These are phyloP conservation scores for Fusarium sp. DNA, from an alignment of 2,329 filamentous ascomycete genomes.

Conservation along the genomic window DNA sequence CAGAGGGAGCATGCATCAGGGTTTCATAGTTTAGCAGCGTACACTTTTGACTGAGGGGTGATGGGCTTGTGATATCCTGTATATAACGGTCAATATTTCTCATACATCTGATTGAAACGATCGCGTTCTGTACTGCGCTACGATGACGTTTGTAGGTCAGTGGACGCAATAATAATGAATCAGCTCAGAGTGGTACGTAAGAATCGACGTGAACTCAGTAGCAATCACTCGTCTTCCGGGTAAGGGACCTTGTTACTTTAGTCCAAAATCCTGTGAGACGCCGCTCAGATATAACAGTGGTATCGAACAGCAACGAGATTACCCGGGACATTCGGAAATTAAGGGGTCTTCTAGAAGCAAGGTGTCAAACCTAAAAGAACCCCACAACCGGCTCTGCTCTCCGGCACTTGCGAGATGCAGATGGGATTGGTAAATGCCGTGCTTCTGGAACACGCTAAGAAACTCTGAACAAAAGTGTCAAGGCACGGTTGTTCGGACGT, in stretches of 20 bases:
- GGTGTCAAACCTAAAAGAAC: neutral
- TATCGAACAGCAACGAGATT: neutral
- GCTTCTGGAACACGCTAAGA: neutral
- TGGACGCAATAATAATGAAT: neutral
- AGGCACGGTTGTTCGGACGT: neutral
- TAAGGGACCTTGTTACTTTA: neutral
- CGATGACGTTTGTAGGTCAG: neutral
- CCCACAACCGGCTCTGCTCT: neutral
- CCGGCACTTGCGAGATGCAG: neutral
- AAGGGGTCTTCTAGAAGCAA: neutral
- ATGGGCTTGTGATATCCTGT: neutral
- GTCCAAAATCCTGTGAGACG: too few relatives aligned
- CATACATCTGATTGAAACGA: too few relatives aligned
- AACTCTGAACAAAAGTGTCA: neutral
- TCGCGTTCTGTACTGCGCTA: neutral
- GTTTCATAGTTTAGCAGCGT: conserved; percentile 17
- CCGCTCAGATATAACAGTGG: too few relatives aligned
- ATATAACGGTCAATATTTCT: too few relatives aligned
- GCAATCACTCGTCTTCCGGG: neutral
- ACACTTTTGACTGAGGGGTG: conserved; percentile 7
- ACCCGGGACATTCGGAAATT: neutral
- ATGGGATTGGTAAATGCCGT: neutral
- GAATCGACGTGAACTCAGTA: neutral
- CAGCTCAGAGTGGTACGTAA: neutral
- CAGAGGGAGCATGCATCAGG: conserved; percentile 33